Evolutionary conservation across 202 grass and related monocot species (phyloP), one percentile per base, ranked within the genome.

Genomic region (Brachypodium distachyon): DNA sequence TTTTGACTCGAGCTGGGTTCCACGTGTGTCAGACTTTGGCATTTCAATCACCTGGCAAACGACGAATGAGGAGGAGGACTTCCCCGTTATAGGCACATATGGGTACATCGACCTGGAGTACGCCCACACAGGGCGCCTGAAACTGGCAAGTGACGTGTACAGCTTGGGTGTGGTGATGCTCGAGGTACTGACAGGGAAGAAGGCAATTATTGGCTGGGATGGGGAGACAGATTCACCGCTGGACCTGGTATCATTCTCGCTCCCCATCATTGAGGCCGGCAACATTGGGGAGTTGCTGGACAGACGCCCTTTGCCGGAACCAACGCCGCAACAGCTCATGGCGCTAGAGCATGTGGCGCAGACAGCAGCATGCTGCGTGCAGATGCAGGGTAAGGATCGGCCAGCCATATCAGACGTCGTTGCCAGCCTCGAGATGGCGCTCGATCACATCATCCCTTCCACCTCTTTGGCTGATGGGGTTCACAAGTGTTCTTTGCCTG

Each of bases 81-180:
- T n/a, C n/a, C 7, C 3, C 14, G 14, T 12, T 17, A 13, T 44
- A 39, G 86, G 86, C 7, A 88, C 80, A 0, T 23, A 70, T 2
- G 80, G 86, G 1, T 88, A 88, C 47, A 0, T 84, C 14, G 81
- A 80, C 27, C 86, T 81, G 7, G 81, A 88, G 61, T 84, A 84
- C 76, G 1, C 6, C 2, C 2, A 5, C 5, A 33, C 5, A 3
- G 27, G 27, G 12, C 6, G 0, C 28, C 27, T 59, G 14, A 59
- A 32, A 70, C 48, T 36, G 76, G 44, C 36, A 29, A 89, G 81
- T 8, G 88, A 7, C 34, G 34, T 37, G 34, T 37, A 7, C 3
- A 7, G 34, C 7, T 37, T 37, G 7, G 34, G n/a, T n/a, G n/a
- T n/a, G n/a, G n/a, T n/a, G n/a, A n/a, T n/a, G n/a, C n/a, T n/a